A percentile compares a stretch with the other conserved stretches of the same genome.
phyloP scores from a whole-genome alignment of 495 filamentous ascomycete genomes.

The Xylaria sp. region DNA sequence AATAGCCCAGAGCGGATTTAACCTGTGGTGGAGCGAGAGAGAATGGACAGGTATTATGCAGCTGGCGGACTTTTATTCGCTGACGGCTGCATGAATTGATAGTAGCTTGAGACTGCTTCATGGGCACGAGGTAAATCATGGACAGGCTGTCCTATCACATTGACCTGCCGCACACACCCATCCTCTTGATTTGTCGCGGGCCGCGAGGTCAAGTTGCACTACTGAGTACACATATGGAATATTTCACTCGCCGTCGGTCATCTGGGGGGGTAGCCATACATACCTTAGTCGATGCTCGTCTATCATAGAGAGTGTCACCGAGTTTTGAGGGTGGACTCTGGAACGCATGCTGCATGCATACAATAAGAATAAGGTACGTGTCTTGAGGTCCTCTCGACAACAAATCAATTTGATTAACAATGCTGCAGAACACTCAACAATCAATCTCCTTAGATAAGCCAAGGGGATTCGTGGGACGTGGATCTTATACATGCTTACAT shows the following conservation, averaged over 20 bases:
- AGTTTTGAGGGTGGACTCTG: not conserved
- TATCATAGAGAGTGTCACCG: conserved; percentile 1
- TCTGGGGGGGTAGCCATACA: not conserved
- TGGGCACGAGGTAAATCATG: not conserved
- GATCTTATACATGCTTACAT: not conserved
- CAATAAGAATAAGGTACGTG: conserved; percentile 2
- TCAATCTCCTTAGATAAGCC: not conserved
- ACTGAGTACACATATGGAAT: not conserved
- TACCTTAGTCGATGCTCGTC: not conserved
- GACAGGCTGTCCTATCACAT: conserved; percentile 10
- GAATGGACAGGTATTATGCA: not conserved
- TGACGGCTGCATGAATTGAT: conserved; percentile 4
- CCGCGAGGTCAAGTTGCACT: not conserved
- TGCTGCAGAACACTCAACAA: not conserved
- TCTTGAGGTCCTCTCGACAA: conserved; percentile 5
- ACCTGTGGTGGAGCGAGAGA: not conserved
- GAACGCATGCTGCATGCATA: conserved; percentile 5
- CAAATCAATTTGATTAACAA: not conserved
- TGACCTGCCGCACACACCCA: not conserved
- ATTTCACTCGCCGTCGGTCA: not conserved
- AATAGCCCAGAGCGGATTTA: not conserved
- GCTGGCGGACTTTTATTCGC: conserved; percentile 13
- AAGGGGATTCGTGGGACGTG: not conserved
- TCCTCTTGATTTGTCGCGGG: not conserved
- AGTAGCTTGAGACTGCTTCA: conserved; percentile 11